These are phyloP conservation scores for Linum tenue DNA, from an alignment of 345 rosid genomes.

Conservation along the genomic window DNA sequence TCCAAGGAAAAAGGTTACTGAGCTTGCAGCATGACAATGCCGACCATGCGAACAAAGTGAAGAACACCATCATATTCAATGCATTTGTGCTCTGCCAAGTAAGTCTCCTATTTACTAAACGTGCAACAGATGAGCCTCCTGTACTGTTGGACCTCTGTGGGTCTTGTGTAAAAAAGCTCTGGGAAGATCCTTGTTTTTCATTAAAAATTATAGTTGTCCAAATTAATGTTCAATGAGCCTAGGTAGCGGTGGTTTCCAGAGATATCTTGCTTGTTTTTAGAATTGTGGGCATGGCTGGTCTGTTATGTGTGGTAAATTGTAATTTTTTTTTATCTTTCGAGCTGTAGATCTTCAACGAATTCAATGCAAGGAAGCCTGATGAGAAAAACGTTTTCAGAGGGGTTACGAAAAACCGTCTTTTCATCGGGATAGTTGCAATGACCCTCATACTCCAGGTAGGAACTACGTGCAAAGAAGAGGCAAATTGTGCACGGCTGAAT, in stretches of 20 bases:
- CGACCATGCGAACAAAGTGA: conserved; percentile 20
- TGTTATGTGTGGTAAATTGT: too few relatives aligned
- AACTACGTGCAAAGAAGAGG: not conserved
- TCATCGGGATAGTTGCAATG: conserved; percentile 17
- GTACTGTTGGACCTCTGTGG: too few relatives aligned
- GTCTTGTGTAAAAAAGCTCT: too few relatives aligned
- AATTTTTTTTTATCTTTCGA: not conserved
- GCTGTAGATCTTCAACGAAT: conserved; percentile 28
- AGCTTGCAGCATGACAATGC: conserved; percentile 11
- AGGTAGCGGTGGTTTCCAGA: too few relatives aligned
- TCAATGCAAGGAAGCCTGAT: conserved; percentile 28
- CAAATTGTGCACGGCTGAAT: too few relatives aligned
- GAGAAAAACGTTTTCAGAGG: conserved; percentile 22
- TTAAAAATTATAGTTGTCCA: too few relatives aligned
- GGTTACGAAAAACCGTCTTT: conserved; percentile 19
- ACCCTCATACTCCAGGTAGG: conserved; percentile 29
- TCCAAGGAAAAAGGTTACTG: conserved; percentile 19
- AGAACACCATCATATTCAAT: conserved; percentile 28
- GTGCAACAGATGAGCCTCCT: not conserved
- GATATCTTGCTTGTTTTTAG: too few relatives aligned
- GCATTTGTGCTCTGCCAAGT: conserved; percentile 32
- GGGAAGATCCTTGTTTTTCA: too few relatives aligned
- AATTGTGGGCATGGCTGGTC: too few relatives aligned
- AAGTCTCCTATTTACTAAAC: not conserved
- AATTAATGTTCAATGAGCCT: too few relatives aligned